Conservation (phyloP, 345 rosid genomes). For the Anacardium occidentale region DNA sequence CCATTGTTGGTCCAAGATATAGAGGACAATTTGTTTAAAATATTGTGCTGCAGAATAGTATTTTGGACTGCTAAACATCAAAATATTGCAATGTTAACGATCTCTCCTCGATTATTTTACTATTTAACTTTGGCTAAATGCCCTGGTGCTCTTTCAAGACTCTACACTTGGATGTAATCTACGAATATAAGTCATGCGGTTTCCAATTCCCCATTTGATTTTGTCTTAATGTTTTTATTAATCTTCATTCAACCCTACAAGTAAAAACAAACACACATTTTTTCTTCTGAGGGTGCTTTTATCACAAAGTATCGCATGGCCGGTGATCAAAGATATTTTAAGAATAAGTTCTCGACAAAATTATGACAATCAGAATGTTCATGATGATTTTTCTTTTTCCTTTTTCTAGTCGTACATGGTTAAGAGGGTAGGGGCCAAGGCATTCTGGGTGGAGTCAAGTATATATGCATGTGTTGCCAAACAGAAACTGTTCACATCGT, state of each 20-base stretch:
- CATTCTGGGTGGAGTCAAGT: no score
- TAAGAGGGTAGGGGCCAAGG: no score
- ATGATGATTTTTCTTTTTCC: no score
- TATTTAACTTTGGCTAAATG: background rate
- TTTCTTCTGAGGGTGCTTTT: background rate
- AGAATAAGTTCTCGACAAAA: background rate
- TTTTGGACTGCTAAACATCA: background rate
- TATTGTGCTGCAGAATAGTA: no score
- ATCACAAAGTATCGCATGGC: background rate
- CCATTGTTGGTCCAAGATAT: background rate
- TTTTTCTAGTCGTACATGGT: no score
- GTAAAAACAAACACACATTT: background rate
- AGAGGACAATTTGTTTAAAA: no score
- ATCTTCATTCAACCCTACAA: background rate
- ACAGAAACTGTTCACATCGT: background rate
- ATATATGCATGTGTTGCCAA: background rate
- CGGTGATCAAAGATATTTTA: background rate
- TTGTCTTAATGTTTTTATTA: constrained; percentile 16
- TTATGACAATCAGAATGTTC: background rate
- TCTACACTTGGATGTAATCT: constrained; percentile 15
- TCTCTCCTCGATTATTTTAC: background rate
- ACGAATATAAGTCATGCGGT: constrained; percentile 8
- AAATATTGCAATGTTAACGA: background rate
- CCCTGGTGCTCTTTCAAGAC: constrained; percentile 13
- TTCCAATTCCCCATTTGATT: constrained; percentile 12